These are phyloP conservation scores for Penicillium waksmanii DNA, from an alignment of 495 filamentous ascomycete species.

Conservation along the genomic window DNA sequence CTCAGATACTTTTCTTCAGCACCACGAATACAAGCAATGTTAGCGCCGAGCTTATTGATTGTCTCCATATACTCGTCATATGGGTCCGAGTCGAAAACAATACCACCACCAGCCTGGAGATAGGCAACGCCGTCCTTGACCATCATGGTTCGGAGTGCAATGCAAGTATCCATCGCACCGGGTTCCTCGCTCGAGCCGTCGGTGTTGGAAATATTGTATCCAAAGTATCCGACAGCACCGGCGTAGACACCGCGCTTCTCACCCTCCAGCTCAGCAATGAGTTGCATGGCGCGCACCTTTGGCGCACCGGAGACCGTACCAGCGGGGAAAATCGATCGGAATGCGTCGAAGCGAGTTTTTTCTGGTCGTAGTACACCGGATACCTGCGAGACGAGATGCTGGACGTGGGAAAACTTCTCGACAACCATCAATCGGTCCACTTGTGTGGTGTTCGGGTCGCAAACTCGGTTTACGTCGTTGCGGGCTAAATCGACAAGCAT, in stretches of 20 bases:
- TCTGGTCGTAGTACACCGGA: slow-evolving; percentile 80
- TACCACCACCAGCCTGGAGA: slow-evolving; percentile 94
- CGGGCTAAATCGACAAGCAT: slow-evolving; percentile 98
- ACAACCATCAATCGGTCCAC: slow-evolving; percentile 96
- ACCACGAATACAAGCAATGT: slow-evolving; percentile 80
- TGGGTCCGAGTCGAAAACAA: slow-evolving; percentile 93
- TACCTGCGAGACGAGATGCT: slow-evolving; percentile 95
- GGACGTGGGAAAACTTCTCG: slow-evolving; percentile 93
- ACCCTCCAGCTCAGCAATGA: slow-evolving; percentile 90
- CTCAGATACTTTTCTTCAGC: slow-evolving; percentile 77
- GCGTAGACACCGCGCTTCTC: slow-evolving; percentile 97
- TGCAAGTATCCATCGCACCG: slow-evolving; percentile 98
- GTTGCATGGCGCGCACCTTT: slow-evolving; percentile 94
- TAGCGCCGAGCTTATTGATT: slow-evolving; percentile 91
- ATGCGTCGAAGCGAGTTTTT: slow-evolving; percentile 92
- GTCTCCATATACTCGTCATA: slow-evolving; percentile 97
- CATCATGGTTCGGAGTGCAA: slow-evolving; percentile 96
- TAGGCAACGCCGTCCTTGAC: slow-evolving; percentile 90
- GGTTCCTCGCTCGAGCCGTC: slow-evolving; percentile 53
- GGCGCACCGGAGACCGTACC: slow-evolving; percentile 93
- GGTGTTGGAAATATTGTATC: slow-evolving; percentile 43
- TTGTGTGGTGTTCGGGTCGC: slow-evolving; percentile 83
- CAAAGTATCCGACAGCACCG: slow-evolving; percentile 88
- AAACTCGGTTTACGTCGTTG: slow-evolving; percentile 96
- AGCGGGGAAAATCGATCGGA: slow-evolving; percentile 93